Conservation (phyloP, 192 early-diverging fungal genomes). For the Rhizoclosmatium sp. region DNA sequence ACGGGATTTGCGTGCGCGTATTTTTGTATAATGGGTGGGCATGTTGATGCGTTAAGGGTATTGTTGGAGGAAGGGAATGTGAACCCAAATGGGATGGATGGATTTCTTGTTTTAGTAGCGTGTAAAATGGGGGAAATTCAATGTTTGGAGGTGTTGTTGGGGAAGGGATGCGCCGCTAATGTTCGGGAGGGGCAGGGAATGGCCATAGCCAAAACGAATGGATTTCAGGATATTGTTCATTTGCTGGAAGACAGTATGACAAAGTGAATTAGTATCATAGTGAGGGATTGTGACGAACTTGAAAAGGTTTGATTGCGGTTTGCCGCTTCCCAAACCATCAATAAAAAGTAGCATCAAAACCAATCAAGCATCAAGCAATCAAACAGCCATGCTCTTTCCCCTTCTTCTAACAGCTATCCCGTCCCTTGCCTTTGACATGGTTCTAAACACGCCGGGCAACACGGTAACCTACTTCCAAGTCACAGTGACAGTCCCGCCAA, state of each 20-base stretch:
- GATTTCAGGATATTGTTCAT: too few relatives aligned
- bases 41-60: neutral
- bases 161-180: neutral
- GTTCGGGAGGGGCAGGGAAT: neutral
- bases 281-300: neutral
- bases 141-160: neutral
- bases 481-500: conserved; percentile 15
- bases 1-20: conserved; percentile 14
- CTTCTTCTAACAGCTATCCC: neutral
- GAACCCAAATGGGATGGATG: neutral
- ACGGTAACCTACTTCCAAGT: conserved; percentile 12
- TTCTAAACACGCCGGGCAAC: conserved; percentile 17
- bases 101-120: conserved; percentile 1
- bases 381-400: too few relatives aligned
- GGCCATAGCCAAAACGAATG: neutral
- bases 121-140: neutral
- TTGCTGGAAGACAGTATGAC: neutral
- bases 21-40: neutral
- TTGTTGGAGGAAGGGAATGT: conserved; percentile 8
- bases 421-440: conserved; percentile 16
- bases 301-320: neutral
- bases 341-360: too few relatives aligned
- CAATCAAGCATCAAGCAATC: too few relatives aligned
- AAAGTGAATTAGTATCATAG: neutral
- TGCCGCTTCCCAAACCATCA: too few relatives aligned